phyloP scores from a whole-genome alignment of 2,329 filamentous ascomycete genomes.

The Fusarium abutilonis region DNA sequence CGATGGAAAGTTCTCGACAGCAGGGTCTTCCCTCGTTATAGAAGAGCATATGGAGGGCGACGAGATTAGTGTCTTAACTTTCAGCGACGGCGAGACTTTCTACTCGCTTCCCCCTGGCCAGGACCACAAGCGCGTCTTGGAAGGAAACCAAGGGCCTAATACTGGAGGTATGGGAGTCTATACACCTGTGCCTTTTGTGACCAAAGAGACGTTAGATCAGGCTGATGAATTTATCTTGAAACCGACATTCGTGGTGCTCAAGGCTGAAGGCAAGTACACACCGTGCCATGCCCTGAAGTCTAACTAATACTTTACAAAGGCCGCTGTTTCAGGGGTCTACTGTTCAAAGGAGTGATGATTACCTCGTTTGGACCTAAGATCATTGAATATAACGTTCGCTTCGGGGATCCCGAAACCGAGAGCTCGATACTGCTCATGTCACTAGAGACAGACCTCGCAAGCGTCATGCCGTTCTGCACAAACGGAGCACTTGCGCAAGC shows the following conservation, averaged over 20 bases:
- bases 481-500: conserved; percentile 74
- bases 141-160: conserved; percentile 75
- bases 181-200: conserved; percentile 68
- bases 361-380: conserved; percentile 78
- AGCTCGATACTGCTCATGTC: conserved; percentile 80
- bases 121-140: conserved; percentile 76
- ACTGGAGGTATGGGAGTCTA: conserved; percentile 83
- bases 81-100: conserved; percentile 73
- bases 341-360: conserved; percentile 89
- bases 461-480: conserved; percentile 84
- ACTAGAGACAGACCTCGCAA: conserved; percentile 79
- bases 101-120: conserved; percentile 74
- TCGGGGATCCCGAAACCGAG: conserved; percentile 89
- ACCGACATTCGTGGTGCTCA: conserved; percentile 72
- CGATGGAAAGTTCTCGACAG: conserved; percentile 69
- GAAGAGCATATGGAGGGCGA: conserved; percentile 77
- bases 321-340: conserved; percentile 69
- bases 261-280: conserved; percentile 57
- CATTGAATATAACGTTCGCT: conserved; percentile 89
- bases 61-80: conserved; percentile 74
- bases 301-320: conserved; percentile 7
- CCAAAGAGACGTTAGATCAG: conserved; percentile 60
- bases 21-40: conserved; percentile 76
- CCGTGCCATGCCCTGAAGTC: background rate
- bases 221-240: conserved; percentile 69